A percentile compares a stretch with the other conserved stretches of the same genome.
phyloP scores from a whole-genome alignment of 2,329 filamentous ascomycete genomes.

The Massarina eburnea region DNA sequence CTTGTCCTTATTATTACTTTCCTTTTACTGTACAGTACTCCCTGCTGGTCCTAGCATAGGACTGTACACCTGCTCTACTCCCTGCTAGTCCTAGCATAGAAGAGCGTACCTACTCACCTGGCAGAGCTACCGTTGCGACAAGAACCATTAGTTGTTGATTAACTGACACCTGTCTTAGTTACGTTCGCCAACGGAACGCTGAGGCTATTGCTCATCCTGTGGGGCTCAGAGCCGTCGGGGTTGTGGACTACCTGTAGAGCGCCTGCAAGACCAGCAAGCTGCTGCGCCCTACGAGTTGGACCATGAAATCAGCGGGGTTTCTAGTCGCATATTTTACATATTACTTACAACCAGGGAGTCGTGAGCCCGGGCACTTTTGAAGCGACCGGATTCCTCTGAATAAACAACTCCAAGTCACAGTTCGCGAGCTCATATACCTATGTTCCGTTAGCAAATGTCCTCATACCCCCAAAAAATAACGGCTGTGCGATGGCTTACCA shows the following conservation, averaged over 20 bases:
- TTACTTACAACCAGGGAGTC: neutral
- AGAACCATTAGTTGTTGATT: too few species aligned
- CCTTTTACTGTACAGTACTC: too few species aligned
- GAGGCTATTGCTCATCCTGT: neutral
- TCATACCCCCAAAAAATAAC: neutral
- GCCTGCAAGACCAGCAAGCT: constrained; percentile 8
- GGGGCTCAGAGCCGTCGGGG: neutral
- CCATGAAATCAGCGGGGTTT: neutral
- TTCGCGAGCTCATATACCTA: constrained; percentile 10
- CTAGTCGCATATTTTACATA: neutral
- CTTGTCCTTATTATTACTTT: too few species aligned
- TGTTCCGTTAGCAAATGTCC: neutral
- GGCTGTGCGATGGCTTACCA: constrained; percentile 1
- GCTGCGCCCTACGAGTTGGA: neutral
- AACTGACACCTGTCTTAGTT: too few species aligned
- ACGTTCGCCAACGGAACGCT: too few species aligned
- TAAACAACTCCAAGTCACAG: constrained; percentile 11
- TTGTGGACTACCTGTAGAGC: constrained; percentile 12
- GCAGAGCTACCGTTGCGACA: too few species aligned
- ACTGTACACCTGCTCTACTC: too few species aligned
- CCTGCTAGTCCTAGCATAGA: too few species aligned
- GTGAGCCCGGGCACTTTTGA: neutral
- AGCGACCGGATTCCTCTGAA: neutral
- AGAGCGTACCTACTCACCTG: too few species aligned
- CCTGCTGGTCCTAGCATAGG: too few species aligned